Evolutionary conservation across 169 alveolate genomes (phyloP).

Genomic region (Plasmodium gonderi): DNA sequence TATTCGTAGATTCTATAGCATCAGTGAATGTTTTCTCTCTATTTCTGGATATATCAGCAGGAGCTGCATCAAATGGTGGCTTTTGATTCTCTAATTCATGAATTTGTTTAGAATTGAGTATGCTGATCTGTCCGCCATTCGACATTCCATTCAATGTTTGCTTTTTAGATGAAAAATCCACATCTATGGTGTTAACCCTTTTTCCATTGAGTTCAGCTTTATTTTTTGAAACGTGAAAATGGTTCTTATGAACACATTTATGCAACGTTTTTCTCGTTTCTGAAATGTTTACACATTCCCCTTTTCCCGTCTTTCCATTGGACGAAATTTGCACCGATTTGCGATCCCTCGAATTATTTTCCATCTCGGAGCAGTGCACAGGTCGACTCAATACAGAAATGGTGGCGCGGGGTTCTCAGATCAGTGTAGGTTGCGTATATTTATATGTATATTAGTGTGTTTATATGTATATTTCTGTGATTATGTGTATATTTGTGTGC

Average conservation of each 20-base stretch:
- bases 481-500: background rate
- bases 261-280: background rate
- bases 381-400: no score
- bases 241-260: background rate
- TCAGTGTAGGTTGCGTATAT: background rate
- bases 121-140: background rate
- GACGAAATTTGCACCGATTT: no score
- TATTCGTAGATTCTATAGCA: no score
- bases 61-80: background rate
- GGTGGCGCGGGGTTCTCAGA: no score
- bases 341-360: background rate
- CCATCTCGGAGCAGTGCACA: no score
- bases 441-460: background rate
- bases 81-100: background rate
- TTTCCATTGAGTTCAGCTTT: background rate
- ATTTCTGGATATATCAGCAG: background rate
- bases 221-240: background rate
- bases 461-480: no score
- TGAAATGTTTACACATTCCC: no score
- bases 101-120: background rate
- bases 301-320: no score
- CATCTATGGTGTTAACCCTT: constrained; percentile 16
- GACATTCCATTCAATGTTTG: background rate
- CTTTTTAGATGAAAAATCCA: background rate
- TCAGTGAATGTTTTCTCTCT: background rate